Evolutionary conservation across 2,329 filamentous ascomycete species (phyloP), one percentile per base, ranked within the genome.

Genomic region (Epichloe baconii): DNA sequence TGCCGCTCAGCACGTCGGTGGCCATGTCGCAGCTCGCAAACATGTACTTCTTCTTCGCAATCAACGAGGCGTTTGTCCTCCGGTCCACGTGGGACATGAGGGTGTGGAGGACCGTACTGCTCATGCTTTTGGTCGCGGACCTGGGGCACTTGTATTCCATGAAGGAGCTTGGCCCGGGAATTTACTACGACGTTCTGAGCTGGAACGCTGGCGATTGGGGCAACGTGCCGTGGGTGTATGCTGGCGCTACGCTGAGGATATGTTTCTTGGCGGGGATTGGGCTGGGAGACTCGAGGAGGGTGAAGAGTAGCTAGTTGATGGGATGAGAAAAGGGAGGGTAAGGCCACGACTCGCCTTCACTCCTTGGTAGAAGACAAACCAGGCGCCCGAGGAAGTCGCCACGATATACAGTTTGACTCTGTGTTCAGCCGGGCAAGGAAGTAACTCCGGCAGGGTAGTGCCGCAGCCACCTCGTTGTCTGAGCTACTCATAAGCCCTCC

Each of bases 61-160:
- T 91, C 60, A 88, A 85, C 68, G 86, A 93, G 68, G 85, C 84
- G 2, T 68, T 88, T 23, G 82, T 91, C 12, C 74, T 91, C 56
- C 81, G 87, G 42, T 74, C 78, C 15, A 87, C 86, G 6, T 69
- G 71, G 47, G 82, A 89, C 67, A 61, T 83, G 36, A 71, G 73
- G 23, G 85, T 91, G 52, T 91, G 86, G 86, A 74, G 71, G 56
- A 73, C 78, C 1, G 72, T 90, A 26, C 70, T 90, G 4, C 68
- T 83, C 44, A 81, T 77, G 38, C 69, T 90, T 53, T 73, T 90
- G 35, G 64, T 90, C 15, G 86, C 84, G n/a, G 86, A 91, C 64
- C 64, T 88, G 36, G 86, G 86, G 3, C 86, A 90, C 65, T 68
- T 90, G 51, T 86, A 82, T 65, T 80, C 80, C 37, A 74, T 89